Evolutionary conservation across 306 rosid species (phyloP).

Genomic region (Pterocarpus macrocarpus): DNA sequence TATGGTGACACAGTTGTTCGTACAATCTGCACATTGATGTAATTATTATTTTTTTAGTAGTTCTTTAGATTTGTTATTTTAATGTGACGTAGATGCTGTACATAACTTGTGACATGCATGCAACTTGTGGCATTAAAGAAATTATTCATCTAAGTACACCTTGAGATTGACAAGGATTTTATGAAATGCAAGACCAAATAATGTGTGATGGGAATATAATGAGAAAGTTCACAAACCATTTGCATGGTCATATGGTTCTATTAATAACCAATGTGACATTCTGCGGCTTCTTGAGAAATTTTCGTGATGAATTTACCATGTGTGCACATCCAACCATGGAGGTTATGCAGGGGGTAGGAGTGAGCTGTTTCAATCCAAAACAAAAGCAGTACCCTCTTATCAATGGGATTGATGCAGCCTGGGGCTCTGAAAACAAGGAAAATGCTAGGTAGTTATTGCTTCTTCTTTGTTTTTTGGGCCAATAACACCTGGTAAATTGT

Average conservation of each 20-base stretch:
- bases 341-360: slow-evolving; percentile 78
- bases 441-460: slow-evolving; percentile 60
- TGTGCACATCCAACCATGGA: slow-evolving; percentile 17
- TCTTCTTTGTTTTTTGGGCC: background rate
- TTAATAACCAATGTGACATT: slow-evolving; percentile 17
- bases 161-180: slow-evolving; percentile 2
- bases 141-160: background rate
- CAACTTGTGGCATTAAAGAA: slow-evolving; percentile 8
- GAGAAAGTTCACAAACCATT: background rate
- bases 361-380: slow-evolving; percentile 69
- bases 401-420: slow-evolving; percentile 73
- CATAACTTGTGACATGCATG: slow-evolving; percentile 26
- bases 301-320: slow-evolving; percentile 25
- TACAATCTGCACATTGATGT: background rate
- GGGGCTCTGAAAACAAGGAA: slow-evolving; percentile 52
- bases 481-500: background rate
- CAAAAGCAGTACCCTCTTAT: slow-evolving; percentile 66
- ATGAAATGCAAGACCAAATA: background rate
- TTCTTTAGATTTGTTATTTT: slow-evolving; percentile 15
- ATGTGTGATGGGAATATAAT: background rate
- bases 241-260: slow-evolving; percentile 18
- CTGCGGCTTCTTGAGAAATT: background rate
- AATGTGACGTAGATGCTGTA: slow-evolving; percentile 1
- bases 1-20: background rate
- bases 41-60: background rate